These are phyloP conservation scores for Fagopyrum esculentum DNA, from an alignment of 148 eudicot genomes.

Conservation along the genomic window DNA sequence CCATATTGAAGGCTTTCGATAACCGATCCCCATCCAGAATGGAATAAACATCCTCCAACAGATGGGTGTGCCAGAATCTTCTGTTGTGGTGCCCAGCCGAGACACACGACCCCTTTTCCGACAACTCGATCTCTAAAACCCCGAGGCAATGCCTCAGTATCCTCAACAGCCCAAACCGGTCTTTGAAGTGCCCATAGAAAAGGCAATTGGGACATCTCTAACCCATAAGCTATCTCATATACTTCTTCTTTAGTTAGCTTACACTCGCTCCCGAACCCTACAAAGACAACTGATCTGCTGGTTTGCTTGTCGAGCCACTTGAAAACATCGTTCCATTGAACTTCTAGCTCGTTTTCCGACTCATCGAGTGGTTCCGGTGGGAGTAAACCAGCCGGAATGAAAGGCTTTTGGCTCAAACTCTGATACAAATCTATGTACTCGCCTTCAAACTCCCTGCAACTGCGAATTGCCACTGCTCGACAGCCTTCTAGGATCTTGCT, in stretches of 20 bases:
- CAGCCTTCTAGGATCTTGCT: not conserved
- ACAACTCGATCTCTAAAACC: not conserved
- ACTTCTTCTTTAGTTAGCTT: slow-evolving; percentile 14
- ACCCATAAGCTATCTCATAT: slow-evolving; percentile 16
- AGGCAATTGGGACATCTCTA: slow-evolving; percentile 15
- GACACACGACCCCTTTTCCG: slow-evolving; percentile 10
- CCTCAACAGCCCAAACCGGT: slow-evolving; percentile 6
- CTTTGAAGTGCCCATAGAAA: slow-evolving; percentile 20
- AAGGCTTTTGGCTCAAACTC: slow-evolving; percentile 6
- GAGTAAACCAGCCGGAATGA: slow-evolving; percentile 14
- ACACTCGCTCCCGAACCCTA: slow-evolving; percentile 18
- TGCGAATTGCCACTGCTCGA: not conserved
- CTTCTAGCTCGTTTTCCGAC: not conserved
- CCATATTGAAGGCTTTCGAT: slow-evolving; percentile 22
- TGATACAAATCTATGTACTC: slow-evolving; percentile 7
- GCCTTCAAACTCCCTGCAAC: slow-evolving; percentile 13
- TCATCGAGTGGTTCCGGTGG: not conserved
- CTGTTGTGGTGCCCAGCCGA: slow-evolving; percentile 24
- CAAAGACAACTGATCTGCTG: slow-evolving; percentile 13
- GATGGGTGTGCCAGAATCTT: slow-evolving; percentile 27
- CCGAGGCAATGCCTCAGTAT: slow-evolving; percentile 1
- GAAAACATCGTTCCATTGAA: not conserved
- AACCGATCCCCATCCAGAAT: slow-evolving; percentile 26
- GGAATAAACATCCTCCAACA: slow-evolving; percentile 22
- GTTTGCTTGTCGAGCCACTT: slow-evolving; percentile 12